A percentile compares a stretch with the other conserved stretches of the same genome.
Evolutionary conservation across 441 rosid genomes (phyloP).

Genomic region (Croton laevigatus): DNA sequence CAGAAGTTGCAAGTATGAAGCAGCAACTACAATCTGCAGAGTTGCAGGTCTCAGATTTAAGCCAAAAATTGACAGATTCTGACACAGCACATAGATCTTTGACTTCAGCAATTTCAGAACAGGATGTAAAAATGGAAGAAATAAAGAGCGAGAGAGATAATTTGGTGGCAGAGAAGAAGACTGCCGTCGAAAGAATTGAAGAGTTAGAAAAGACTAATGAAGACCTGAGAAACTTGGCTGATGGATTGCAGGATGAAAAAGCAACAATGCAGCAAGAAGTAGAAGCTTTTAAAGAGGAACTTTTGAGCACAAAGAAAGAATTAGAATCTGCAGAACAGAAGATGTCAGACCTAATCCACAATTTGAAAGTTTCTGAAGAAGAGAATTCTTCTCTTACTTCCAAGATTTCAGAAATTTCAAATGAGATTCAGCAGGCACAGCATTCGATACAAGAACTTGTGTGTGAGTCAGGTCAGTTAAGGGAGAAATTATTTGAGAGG

Average conservation of each 20-base stretch:
- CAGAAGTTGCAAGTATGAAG: slow-evolving; percentile 42
- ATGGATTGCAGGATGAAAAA: slow-evolving; percentile 49
- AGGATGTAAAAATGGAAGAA: slow-evolving; percentile 51
- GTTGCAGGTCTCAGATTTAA: slow-evolving; percentile 43
- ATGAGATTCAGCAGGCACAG: slow-evolving; percentile 50
- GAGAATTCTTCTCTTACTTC: slow-evolving; percentile 55
- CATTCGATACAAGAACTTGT: slow-evolving; percentile 36
- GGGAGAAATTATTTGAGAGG: slow-evolving; percentile 48
- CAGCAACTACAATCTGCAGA: slow-evolving; percentile 56
- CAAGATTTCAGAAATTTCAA: slow-evolving; percentile 44
- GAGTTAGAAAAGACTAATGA: slow-evolving; percentile 51
- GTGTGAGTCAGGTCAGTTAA: slow-evolving; percentile 43
- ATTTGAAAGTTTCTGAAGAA: slow-evolving; percentile 44
- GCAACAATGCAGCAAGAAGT: slow-evolving; percentile 36
- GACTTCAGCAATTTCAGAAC: slow-evolving; percentile 36
- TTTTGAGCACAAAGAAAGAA: slow-evolving; percentile 46
- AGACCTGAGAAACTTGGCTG: slow-evolving; percentile 47
- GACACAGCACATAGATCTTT: slow-evolving; percentile 56
- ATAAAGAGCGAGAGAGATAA: slow-evolving; percentile 41
- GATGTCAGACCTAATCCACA: slow-evolving; percentile 41
- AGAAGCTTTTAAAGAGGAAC: slow-evolving; percentile 37
- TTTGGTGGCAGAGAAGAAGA: slow-evolving; percentile 49
- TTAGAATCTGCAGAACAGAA: slow-evolving; percentile 51
- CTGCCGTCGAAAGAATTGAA: slow-evolving; percentile 47
- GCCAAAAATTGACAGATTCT: slow-evolving; percentile 36